Evolutionary conservation across 2,329 filamentous ascomycete genomes (phyloP), one percentile per base, ranked within the genome.

Genomic region (Epichloe amarillans): DNA sequence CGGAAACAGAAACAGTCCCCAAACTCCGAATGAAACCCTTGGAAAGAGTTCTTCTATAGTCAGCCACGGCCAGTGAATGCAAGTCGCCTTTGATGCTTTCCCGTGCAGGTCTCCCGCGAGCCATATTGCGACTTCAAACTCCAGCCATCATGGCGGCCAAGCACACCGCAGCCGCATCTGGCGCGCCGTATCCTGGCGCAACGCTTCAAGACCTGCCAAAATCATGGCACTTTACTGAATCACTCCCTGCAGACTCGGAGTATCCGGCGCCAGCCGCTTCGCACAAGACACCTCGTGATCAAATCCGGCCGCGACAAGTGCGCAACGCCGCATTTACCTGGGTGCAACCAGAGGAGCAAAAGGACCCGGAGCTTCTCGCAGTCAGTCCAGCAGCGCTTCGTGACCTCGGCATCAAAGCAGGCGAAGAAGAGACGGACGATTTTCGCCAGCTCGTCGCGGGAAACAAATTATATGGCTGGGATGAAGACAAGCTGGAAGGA

Each of bases 281-380:
- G 0, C 88, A 97, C 66, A 77, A 80, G 58, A 88, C 88, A 1
- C 84, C 88, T 1, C 82, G 91, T 60, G 77, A 84, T 51, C 71
- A 83, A 37, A 83, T 97, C 46, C 76, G 79, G 0, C 91, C 93
- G 15, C 84, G 90, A 46, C 75, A 88, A 65, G 93, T 98, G 40
- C 88, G 84, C 63, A 80, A 83, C 53, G 91, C 93, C 4, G 69
- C 91, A 47, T 98, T 87, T 69, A 95, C 90, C 8, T 98, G 84
- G 74, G 89, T 98, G 19, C 82, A 89, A 4, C 93, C 93, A 0
- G 85, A 91, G 60, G 68, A 74, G 19, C 77, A 82, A 26, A 73
- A 82, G 55, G 77, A 84, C 21, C 80, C 88, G 0, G 87, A 96
- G 62, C 73, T 98, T 15, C 76, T 97, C 2, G 85, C 80, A 6